Percentiles rank a stretch among this genome's conserved stretches.
phyloP scores from a whole-genome alignment of 345 rosid species.

The Ceriops zippeliana region DNA sequence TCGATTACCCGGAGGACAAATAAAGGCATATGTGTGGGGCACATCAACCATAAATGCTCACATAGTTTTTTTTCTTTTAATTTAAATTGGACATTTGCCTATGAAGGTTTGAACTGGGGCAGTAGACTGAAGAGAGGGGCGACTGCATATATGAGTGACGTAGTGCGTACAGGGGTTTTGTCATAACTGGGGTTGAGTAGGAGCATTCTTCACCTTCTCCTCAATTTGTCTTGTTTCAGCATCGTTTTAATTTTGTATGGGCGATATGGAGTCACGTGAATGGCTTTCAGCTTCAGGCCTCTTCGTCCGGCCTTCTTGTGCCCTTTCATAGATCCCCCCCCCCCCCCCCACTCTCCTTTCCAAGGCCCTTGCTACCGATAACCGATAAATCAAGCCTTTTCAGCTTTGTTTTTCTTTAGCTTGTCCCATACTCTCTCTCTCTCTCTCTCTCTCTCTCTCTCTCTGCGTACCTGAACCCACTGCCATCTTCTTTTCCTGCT shows the following conservation, averaged over 20 bases:
- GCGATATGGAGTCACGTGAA: conserved; percentile 50
- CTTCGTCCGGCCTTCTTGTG: not conserved
- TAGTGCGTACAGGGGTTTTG: conserved; percentile 32
- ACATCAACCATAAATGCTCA: conserved; percentile 16
- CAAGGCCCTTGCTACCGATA: conserved; percentile 1
- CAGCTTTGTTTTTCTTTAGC: not conserved
- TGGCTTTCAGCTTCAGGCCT: conserved; percentile 27
- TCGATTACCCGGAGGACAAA: conserved; percentile 21
- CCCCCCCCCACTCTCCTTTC: not conserved
- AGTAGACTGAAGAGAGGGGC: too few relatives aligned
- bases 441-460: not conserved
- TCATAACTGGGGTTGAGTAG: conserved; percentile 32
- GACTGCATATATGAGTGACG: too few relatives aligned
- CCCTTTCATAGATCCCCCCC: too few relatives aligned
- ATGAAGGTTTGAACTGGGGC: not conserved
- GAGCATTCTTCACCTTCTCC: conserved; percentile 42
- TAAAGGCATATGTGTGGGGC: conserved; percentile 31
- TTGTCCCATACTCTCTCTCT: conserved; percentile 13
- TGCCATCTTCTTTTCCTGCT: conserved; percentile 25
- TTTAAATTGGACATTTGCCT: not conserved
- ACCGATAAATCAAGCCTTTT: conserved; percentile 11
- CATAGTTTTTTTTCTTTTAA: not conserved
- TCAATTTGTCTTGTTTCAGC: conserved; percentile 33
- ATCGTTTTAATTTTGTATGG: conserved; percentile 25
- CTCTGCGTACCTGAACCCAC: conserved; percentile 24